These are phyloP conservation scores for Croton laevigatus DNA, from an alignment of 441 rosid species.

Conservation along the genomic window DNA sequence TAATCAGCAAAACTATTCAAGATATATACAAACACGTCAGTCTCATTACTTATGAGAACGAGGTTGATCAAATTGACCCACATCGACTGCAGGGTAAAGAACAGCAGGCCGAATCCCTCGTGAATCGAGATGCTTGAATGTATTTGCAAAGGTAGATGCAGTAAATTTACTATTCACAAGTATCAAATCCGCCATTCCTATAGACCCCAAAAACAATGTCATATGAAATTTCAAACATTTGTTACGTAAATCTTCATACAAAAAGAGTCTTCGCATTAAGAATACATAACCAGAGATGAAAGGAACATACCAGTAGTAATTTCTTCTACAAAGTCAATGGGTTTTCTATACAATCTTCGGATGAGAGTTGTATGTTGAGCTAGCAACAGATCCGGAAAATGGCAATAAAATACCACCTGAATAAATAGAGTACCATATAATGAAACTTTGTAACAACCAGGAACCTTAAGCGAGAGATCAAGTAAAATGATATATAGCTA, in stretches of 20 bases:
- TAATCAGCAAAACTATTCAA: constrained; percentile 11
- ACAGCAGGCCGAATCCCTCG: constrained; percentile 71
- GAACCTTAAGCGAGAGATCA: constrained; percentile 10
- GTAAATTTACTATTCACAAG: constrained; percentile 90
- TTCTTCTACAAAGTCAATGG: constrained; percentile 82
- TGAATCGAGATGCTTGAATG: constrained; percentile 71
- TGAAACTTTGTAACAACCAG: constrained; percentile 14
- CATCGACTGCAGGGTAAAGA: constrained; percentile 83
- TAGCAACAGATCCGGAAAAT: constrained; percentile 81
- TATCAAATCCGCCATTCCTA: constrained; percentile 87
- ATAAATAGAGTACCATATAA: constrained; percentile 4
- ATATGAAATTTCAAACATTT: background rate
- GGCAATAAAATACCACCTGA: constrained; percentile 90
- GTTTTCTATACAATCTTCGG: constrained; percentile 79
- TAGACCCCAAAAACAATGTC: constrained; percentile 20
- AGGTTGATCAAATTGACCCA: constrained; percentile 69
- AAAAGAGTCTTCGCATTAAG: background rate
- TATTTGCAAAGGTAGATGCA: constrained; percentile 75
- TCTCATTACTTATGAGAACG: constrained; percentile 47
- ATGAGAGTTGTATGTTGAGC: constrained; percentile 75
- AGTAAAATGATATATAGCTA: constrained; percentile 20
- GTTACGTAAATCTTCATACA: constrained; percentile 36
- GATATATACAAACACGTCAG: constrained; percentile 32
- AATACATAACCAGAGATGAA: constrained; percentile 1
- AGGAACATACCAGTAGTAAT: constrained; percentile 58